phyloP scores from a whole-genome alignment of 345 rosid genomes.

The Eucalyptus tenuipes region DNA sequence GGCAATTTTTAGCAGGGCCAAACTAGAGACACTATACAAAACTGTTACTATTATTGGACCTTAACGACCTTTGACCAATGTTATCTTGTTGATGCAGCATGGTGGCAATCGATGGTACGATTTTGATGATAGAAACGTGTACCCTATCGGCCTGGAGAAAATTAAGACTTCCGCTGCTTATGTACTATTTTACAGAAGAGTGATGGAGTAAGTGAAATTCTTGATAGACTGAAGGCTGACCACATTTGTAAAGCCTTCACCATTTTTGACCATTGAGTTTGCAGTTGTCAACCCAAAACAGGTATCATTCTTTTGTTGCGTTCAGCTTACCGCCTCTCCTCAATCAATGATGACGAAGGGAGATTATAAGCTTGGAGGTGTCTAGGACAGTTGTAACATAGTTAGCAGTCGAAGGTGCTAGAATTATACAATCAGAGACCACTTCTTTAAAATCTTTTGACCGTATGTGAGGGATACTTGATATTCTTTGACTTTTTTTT shows the following conservation, averaged over 20 bases:
- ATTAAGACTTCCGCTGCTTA: slow-evolving; percentile 93
- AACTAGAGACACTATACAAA: not conserved
- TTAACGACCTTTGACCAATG: not conserved
- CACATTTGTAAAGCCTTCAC: not conserved
- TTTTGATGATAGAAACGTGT: slow-evolving; percentile 85
- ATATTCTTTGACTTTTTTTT: not conserved
- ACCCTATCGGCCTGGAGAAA: slow-evolving; percentile 61
- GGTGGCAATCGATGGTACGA: slow-evolving; percentile 90
- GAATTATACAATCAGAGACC: not conserved
- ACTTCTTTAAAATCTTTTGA: not conserved
- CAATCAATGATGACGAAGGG: not conserved
- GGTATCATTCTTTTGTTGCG: not conserved
- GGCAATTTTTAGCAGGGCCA: not conserved
- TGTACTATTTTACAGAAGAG: slow-evolving; percentile 93
- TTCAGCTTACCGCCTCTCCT: not conserved
- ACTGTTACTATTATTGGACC: not conserved
- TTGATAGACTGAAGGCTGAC: slow-evolving; percentile 2
- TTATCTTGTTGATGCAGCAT: slow-evolving; percentile 36
- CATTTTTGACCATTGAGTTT: slow-evolving; percentile 5
- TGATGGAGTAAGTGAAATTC: slow-evolving; percentile 2
- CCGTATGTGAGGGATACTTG: not conserved
- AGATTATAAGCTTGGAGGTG: not conserved
- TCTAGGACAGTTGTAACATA: not conserved
- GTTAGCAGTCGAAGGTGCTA: not conserved
- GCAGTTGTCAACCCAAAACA: not conserved